A percentile compares a stretch with the other conserved stretches of the same genome.
Evolutionary conservation across 129 eudicot genomes (phyloP).

Genomic region (Flaveria robusta): DNA sequence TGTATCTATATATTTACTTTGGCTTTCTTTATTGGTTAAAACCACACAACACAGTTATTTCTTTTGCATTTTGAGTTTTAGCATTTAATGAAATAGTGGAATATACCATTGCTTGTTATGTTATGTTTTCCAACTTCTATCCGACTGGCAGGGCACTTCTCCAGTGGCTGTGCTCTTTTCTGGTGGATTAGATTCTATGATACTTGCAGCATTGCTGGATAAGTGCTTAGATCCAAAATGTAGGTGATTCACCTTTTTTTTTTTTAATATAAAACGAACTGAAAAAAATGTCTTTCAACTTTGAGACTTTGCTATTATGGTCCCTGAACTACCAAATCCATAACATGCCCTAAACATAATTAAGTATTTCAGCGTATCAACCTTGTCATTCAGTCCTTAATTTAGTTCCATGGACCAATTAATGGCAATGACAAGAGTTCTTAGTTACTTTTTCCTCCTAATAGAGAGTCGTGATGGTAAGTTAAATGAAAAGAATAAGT

Average conservation of each 20-base stretch:
- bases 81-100: not conserved
- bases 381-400: not conserved
- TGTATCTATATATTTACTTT: not conserved
- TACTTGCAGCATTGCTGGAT: conserved; percentile 83
- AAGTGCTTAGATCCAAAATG: conserved; percentile 83
- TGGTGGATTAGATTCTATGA: conserved; percentile 98
- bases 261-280: not conserved
- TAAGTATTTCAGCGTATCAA: not conserved
- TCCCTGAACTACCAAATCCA: not conserved
- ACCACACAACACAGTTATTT: not conserved
- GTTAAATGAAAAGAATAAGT: not conserved
- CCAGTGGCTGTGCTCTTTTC: conserved; percentile 95
- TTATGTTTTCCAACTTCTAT: conserved; percentile 10
- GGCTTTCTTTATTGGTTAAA: not conserved
- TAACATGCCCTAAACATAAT: not conserved
- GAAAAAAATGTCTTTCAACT: not conserved
- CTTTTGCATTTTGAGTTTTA: not conserved
- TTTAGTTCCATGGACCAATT: not conserved
- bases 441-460: not conserved
- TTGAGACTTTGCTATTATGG: not conserved
- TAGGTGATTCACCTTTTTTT: conserved; percentile 35
- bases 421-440: not conserved
- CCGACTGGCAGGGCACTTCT: conserved; percentile 50
- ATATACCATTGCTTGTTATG: not conserved
- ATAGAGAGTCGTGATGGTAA: not conserved